These are phyloP conservation scores for Cadophora luteo-olivacea DNA, from an alignment of 2,329 filamentous ascomycete species.

Conservation along the genomic window DNA sequence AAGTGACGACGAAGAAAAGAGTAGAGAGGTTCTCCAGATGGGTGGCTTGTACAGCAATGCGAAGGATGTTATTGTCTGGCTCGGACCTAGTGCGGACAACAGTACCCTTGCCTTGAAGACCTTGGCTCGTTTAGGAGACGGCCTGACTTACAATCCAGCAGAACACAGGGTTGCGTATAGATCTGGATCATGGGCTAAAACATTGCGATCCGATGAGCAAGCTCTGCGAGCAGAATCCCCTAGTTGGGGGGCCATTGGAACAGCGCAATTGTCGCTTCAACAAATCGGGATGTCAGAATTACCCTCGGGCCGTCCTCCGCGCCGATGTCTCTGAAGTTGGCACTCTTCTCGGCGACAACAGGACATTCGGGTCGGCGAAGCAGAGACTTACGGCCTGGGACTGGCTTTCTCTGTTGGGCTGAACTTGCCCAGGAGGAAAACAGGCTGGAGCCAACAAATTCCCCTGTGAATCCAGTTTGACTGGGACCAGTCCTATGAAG, in stretches of 20 bases:
- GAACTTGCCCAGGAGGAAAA: too few species aligned
- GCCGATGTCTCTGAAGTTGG: neutral
- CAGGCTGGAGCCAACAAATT: too few species aligned
- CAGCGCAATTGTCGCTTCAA: neutral
- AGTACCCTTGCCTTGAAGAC: constrained; percentile 27
- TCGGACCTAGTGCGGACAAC: constrained; percentile 30
- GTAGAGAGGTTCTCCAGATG: constrained; percentile 37
- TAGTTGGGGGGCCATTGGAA: constrained; percentile 17
- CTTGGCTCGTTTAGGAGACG: constrained; percentile 12
- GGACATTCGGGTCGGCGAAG: neutral
- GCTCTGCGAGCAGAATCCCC: constrained; percentile 3
- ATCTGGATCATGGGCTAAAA: constrained; percentile 8
- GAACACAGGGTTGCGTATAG: neutral
- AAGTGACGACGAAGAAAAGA: constrained; percentile 30
- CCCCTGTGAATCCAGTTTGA: too few species aligned
- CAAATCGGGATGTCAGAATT: neutral
- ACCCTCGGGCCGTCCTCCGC: neutral
- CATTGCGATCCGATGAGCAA: neutral
- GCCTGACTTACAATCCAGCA: neutral
- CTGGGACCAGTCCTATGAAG: too few species aligned
- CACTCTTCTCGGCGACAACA: neutral
- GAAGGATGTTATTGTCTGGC: constrained; percentile 35
- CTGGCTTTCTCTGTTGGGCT: too few species aligned
- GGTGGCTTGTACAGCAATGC: constrained; percentile 36
- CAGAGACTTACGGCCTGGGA: neutral